Conservation (phyloP, 768 basidiomycete genomes). For the Kwoniella pini region DNA sequence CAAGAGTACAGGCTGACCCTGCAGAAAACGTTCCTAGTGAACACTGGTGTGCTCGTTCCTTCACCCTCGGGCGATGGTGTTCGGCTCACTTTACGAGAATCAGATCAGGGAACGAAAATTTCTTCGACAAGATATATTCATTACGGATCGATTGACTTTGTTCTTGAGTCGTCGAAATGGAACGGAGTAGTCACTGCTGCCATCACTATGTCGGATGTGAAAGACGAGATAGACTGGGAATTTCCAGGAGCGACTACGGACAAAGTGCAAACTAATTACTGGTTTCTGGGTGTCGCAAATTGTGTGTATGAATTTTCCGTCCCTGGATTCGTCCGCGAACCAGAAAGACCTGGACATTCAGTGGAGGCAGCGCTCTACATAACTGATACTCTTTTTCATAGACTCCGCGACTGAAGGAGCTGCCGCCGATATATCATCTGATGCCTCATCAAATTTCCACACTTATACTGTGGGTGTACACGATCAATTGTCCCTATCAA, state of each 20-base stretch:
- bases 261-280: conserved; percentile 70
- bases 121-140: conserved; percentile 79
- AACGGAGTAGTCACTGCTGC: conserved; percentile 74
- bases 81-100: conserved; percentile 65
- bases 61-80: conserved; percentile 28
- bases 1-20: too few relatives aligned
- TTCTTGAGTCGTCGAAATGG: conserved; percentile 68
- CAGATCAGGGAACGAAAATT: conserved; percentile 71
- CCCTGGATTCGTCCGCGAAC: too few relatives aligned
- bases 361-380: too few relatives aligned
- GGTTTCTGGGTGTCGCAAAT: conserved; percentile 44
- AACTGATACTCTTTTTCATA: too few relatives aligned
- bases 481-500: not conserved
- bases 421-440: conserved; percentile 21
- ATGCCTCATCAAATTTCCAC: conserved; percentile 35
- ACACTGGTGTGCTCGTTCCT: conserved; percentile 27
- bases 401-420: conserved; percentile 37
- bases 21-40: conserved; percentile 2
- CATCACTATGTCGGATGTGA: conserved; percentile 71
- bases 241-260: conserved; percentile 58
- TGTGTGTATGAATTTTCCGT: conserved; percentile 21
- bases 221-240: conserved; percentile 55
- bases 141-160: conserved; percentile 66
- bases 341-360: too few relatives aligned
- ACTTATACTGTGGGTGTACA: conserved; percentile 31